phyloP scores from a whole-genome alignment of 2,329 filamentous ascomycete species.

The Phyllosticta paracitricarpa region DNA sequence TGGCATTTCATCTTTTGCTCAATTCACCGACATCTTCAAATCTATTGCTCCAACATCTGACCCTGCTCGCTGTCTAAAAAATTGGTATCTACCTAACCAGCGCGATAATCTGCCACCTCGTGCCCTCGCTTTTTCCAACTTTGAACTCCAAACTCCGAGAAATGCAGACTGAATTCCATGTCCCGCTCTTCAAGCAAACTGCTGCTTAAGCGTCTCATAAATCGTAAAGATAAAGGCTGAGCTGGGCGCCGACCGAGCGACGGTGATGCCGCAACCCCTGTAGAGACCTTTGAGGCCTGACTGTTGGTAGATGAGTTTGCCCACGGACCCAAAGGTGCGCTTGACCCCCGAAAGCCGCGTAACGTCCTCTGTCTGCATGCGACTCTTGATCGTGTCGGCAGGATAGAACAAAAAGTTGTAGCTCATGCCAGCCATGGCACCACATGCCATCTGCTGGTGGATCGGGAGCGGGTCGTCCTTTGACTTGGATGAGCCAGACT shows the following conservation, averaged over 20 bases:
- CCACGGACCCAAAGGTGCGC: constrained; percentile 63
- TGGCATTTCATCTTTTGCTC: no score
- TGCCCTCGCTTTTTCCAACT: background rate
- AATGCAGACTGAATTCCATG: background rate
- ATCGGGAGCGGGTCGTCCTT: constrained; percentile 55
- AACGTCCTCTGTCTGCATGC: constrained; percentile 84
- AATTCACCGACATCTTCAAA: no score
- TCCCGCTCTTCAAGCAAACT: constrained; percentile 37
- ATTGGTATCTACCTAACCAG: background rate
- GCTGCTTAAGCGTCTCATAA: constrained; percentile 73
- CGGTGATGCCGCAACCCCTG: constrained; percentile 89
- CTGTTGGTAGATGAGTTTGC: constrained; percentile 64
- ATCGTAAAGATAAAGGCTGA: constrained; percentile 98
- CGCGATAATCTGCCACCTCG: background rate
- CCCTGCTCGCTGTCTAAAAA: background rate
- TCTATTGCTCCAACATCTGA: background rate
- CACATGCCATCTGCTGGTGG: constrained; percentile 79
- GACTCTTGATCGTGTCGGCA: constrained; percentile 92
- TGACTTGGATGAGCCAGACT: constrained; percentile 17
- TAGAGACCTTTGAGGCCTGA: constrained; percentile 81
- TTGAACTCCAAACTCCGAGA: background rate
- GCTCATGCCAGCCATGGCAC: constrained; percentile 77
- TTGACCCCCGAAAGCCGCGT: constrained; percentile 42
- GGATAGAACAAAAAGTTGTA: constrained; percentile 99
- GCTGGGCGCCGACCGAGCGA: constrained; percentile 76